Percentiles rank a stretch among this genome's conserved stretches.
Evolutionary conservation across 139 green algal species (phyloP).

Genomic region (Pleodorina starrii): DNA sequence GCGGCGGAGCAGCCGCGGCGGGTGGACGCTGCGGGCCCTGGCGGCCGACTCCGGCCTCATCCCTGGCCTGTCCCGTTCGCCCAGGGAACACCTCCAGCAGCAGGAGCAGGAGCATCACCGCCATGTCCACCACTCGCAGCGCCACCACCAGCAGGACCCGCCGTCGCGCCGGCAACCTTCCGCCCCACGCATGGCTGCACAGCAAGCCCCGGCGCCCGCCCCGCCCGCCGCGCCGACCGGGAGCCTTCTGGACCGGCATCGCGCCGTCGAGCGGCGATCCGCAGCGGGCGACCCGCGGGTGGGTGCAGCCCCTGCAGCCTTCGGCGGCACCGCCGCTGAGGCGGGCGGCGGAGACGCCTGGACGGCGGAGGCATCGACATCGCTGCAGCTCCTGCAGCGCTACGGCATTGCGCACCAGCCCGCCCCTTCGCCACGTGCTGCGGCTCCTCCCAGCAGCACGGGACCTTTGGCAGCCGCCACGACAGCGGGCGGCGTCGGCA

Average conservation of each 20-base stretch:
- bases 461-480: no score
- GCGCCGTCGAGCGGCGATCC: no score
- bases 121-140: no score
- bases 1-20: background rate
- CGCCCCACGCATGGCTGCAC: background rate
- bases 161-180: background rate
- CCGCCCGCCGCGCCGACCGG: no score
- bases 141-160: no score
- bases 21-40: background rate
- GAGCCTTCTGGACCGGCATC: background rate
- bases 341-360: no score
- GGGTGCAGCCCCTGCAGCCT: background rate
- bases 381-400: background rate
- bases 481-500: no score
- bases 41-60: background rate
- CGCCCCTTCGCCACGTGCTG: no score
- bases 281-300: background rate
- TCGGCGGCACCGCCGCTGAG: background rate
- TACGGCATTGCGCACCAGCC: no score
- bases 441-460: no score
- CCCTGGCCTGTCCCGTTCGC: background rate
- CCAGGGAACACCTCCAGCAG: background rate
- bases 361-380: background rate
- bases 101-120: background rate
- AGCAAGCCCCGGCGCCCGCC: background rate